A percentile compares a stretch with the other conserved stretches of the same genome.
Conservation (phyloP, 176 grass and related monocot species). For the Saccharum spontaneum region DNA sequence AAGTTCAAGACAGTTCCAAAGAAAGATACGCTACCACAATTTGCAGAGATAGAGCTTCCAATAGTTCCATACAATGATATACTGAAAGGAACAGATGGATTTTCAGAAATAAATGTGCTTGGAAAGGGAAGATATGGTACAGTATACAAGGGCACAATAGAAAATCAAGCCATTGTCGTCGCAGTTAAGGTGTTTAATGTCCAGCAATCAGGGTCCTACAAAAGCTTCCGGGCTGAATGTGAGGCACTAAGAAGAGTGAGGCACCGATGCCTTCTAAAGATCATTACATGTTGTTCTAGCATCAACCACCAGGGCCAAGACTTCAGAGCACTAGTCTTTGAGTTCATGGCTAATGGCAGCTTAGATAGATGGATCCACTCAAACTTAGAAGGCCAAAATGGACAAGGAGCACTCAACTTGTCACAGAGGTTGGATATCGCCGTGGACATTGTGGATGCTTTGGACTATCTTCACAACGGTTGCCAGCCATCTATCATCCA, state of each 20-base stretch:
- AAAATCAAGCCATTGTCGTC: background rate
- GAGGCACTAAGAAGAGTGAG: slow-evolving; percentile 36
- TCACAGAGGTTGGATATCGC: background rate
- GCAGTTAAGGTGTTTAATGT: slow-evolving; percentile 42
- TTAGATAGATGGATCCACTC: slow-evolving; percentile 43
- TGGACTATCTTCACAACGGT: background rate
- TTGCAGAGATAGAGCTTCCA: background rate
- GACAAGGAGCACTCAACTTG: background rate
- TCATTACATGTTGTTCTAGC: slow-evolving; percentile 41
- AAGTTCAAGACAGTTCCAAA: background rate
- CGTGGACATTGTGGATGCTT: background rate
- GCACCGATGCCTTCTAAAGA: slow-evolving; percentile 42
- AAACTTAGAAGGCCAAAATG: background rate
- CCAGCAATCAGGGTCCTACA: slow-evolving; percentile 12
- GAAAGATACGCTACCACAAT: background rate
- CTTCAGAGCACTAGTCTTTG: slow-evolving; percentile 40
- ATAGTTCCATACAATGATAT: slow-evolving; percentile 9
- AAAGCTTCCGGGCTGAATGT: slow-evolving; percentile 47
- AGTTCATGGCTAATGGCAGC: slow-evolving; percentile 35
- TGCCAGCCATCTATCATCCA: background rate
- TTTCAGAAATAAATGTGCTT: slow-evolving; percentile 33
- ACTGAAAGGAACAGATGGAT: slow-evolving; percentile 21
- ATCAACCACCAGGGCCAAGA: slow-evolving; percentile 36
- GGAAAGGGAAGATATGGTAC: slow-evolving; percentile 27
- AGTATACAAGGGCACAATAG: background rate